Conservation (phyloP, 495 filamentous ascomycete species). For the Penicillium lagena region DNA sequence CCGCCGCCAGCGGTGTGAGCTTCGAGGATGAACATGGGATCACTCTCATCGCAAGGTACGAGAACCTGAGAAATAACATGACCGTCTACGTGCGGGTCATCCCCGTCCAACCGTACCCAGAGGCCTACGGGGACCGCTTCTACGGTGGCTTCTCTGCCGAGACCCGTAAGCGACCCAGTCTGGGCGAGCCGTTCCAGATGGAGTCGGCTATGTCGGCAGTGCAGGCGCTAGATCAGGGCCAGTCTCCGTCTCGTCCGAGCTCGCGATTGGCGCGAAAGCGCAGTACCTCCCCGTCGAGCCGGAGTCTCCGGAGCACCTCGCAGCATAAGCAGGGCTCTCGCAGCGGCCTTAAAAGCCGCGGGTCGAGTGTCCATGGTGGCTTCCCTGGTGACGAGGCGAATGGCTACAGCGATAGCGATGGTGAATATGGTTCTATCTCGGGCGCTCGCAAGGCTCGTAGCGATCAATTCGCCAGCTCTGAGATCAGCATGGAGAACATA, state of each 20-base stretch:
- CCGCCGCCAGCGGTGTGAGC: slow-evolving; percentile 68
- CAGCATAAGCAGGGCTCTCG: slow-evolving; percentile 66
- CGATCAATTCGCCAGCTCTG: slow-evolving; percentile 84
- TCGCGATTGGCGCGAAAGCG: slow-evolving; percentile 66
- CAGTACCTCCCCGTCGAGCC: slow-evolving; percentile 76
- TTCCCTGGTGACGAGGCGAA: slow-evolving; percentile 56
- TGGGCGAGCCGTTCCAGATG: slow-evolving; percentile 54
- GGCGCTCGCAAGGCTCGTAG: slow-evolving; percentile 61
- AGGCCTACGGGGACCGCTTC: slow-evolving; percentile 25
- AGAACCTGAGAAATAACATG: slow-evolving; percentile 88
- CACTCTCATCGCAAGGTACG: slow-evolving; percentile 88
- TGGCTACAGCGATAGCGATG: slow-evolving; percentile 77
- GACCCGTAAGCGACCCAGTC: slow-evolving; percentile 40
- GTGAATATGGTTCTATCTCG: slow-evolving; percentile 38
- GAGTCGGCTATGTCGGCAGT: slow-evolving; percentile 33
- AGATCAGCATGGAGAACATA: slow-evolving; percentile 97
- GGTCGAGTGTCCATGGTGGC: slow-evolving; percentile 59
- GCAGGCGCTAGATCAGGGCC: slow-evolving; percentile 39
- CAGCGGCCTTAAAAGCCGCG: slow-evolving; percentile 59
- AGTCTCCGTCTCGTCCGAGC: slow-evolving; percentile 49
- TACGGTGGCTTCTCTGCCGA: slow-evolving; percentile 35
- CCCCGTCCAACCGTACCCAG: slow-evolving; percentile 41
- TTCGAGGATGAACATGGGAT: slow-evolving; percentile 85
- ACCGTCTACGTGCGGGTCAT: slow-evolving; percentile 83
- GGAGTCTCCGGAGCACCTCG: slow-evolving; percentile 74